Evolutionary conservation across 208 protist genomes (phyloP), one percentile per base, ranked within the genome.

Genomic region (Zelonia costaricensis): DNA sequence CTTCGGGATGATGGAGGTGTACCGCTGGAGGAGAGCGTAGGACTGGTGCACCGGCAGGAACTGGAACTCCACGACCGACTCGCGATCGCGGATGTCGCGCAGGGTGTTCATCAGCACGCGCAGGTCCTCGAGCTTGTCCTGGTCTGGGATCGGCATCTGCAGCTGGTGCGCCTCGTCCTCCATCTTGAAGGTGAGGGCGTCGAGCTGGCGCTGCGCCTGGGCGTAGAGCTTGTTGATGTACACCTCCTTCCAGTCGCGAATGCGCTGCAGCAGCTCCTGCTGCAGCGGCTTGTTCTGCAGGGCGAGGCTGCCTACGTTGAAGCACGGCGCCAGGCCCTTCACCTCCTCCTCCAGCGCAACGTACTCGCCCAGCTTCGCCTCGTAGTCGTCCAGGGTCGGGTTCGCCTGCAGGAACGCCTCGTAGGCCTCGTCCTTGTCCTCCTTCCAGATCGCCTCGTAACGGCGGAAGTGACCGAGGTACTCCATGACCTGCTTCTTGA

Each of bases 371-470:
- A 99, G 75, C 68, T 96, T 92, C 28, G 62, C 79, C 62, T 98
- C 95, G 70, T 96, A 99, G 66, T 97, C 92, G 10, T 98, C 93
- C 13, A 99, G 78, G 22, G 76, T 70, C 13, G 93, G 94, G 61
- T 87, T 70, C 2, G 44, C 75, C 31, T 71, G 52, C 25, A 96
- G 61, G 77, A 98, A 99, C 15, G 77, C 66, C 40, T 90, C 81
- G 79, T 98, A 99, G n/a, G 74, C 85, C 15, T 74, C 75, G 64
- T 98, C 80, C 82, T 95, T 98, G 74, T 99, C 85, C 16, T 85
- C 73, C 76, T 95, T 93, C 97, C 98, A 99, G 13, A 99, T 92
- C 45, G 93, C 88, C 62, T 97, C 84, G 75, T 97, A 98, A 72
- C 89, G 83, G 59, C 79, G 67, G 77, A 98, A 98, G 54, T 89